These are phyloP conservation scores for Vigna angularis DNA, from an alignment of 306 rosid genomes.

Conservation along the genomic window DNA sequence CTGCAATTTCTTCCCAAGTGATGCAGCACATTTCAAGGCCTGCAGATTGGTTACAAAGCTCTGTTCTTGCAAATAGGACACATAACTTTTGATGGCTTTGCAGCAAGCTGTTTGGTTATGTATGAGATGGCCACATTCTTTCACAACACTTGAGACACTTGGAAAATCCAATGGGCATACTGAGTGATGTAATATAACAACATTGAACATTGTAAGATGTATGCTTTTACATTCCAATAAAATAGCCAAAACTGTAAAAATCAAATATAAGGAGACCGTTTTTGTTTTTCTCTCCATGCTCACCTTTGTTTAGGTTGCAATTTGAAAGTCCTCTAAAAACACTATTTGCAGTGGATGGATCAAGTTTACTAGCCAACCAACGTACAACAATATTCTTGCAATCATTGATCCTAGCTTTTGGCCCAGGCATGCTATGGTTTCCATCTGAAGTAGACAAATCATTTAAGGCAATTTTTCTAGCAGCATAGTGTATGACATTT, in stretches of 20 bases:
- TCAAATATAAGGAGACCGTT: constrained; percentile 27
- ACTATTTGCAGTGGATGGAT: constrained; percentile 54
- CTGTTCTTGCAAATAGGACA: constrained; percentile 67
- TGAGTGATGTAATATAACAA: constrained; percentile 46
- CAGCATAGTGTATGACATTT: constrained; percentile 61
- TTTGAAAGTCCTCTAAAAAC: constrained; percentile 71
- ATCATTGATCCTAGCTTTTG: constrained; percentile 53
- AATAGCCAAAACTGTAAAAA: constrained; percentile 3
- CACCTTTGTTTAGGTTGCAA: constrained; percentile 72
- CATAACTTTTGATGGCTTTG: constrained; percentile 58
- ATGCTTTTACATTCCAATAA: constrained; percentile 35
- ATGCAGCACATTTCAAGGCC: constrained; percentile 74
- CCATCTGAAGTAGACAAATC: constrained; percentile 51
- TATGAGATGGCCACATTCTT: constrained; percentile 56
- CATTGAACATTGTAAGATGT: constrained; percentile 45
- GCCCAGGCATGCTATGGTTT: constrained; percentile 35
- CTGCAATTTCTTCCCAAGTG: constrained; percentile 69
- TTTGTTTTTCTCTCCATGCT: constrained; percentile 28
- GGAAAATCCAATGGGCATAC: constrained; percentile 72
- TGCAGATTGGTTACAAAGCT: constrained; percentile 77
- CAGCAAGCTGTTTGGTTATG: constrained; percentile 61
- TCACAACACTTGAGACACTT: constrained; percentile 52
- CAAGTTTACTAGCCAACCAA: constrained; percentile 70
- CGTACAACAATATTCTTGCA: constrained; percentile 65
- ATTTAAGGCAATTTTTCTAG: constrained; percentile 58